Conservation (phyloP, 1,284 basidiomycete species). For the Marasmius oreades region DNA sequence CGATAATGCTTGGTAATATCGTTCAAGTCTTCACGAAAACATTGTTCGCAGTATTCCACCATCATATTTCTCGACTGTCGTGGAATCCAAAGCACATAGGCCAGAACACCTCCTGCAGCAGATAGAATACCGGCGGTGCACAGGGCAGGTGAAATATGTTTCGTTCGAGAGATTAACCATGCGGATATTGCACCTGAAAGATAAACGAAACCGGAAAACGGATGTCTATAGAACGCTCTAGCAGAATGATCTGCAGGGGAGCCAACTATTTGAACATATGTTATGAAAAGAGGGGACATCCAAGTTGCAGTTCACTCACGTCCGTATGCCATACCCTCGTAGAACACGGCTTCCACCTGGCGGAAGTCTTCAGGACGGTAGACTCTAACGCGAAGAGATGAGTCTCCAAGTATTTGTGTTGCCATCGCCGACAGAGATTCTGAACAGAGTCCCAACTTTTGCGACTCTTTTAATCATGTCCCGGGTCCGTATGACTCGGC, state of each 20-base stretch:
- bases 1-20: background rate
- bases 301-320: background rate
- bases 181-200: background rate
- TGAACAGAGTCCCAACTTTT: too few species aligned
- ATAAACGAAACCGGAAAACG: background rate
- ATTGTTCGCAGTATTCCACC: background rate
- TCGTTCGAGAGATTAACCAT: background rate
- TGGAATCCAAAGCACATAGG: background rate
- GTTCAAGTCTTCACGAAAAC: background rate
- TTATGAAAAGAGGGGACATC: background rate
- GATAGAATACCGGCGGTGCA: background rate
- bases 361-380: background rate
- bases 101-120: background rate
- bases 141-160: background rate
- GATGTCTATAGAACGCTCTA: background rate
- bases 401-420: too few species aligned
- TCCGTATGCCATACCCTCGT: slow-evolving; percentile 1
- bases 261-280: background rate
- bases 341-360: background rate
- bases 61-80: background rate
- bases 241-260: background rate
- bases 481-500: too few species aligned
- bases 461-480: too few species aligned
- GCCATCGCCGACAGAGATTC: too few species aligned
- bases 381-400: background rate